phyloP scores from a whole-genome alignment of 1,139 yeast genomes.

The Geotrichum citri-aurantii region DNA sequence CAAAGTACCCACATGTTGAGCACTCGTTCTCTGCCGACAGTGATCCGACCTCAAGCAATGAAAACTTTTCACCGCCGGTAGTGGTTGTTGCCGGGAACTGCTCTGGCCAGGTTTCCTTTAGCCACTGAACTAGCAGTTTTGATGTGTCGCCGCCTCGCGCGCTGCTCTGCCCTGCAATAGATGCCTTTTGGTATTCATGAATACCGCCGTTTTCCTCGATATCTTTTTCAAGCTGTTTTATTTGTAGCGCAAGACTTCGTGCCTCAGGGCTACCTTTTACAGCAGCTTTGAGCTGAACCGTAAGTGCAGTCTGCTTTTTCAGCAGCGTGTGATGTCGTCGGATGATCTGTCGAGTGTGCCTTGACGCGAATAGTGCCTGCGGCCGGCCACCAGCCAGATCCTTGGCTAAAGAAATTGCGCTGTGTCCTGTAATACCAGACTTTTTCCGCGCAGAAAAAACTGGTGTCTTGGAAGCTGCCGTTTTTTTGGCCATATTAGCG shows the following conservation, averaged over 20 bases:
- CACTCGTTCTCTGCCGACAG: conserved; percentile 63
- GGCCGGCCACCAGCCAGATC: conserved; percentile 7
- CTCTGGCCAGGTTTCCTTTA: conserved; percentile 33
- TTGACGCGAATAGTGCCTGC: conserved; percentile 19
- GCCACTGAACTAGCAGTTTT: conserved; percentile 65
- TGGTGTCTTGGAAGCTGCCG: conserved; percentile 3
- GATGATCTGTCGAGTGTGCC: conserved; percentile 32
- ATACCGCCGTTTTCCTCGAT: conserved; percentile 39
- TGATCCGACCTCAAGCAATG: conserved; percentile 79
- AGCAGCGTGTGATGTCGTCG: conserved; percentile 35
- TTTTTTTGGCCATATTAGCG: background rate
- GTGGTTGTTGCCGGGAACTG: background rate
- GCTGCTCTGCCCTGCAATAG: conserved; percentile 72
- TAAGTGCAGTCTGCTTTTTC: conserved; percentile 29
- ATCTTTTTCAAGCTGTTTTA: conserved; percentile 50
- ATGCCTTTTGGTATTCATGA: conserved; percentile 74
- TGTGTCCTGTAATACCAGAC: conserved; percentile 16
- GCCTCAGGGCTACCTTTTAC: background rate
- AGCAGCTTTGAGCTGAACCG: conserved; percentile 12
- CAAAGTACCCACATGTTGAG: conserved; percentile 40
- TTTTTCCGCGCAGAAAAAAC: conserved; percentile 11
- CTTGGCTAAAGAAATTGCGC: conserved; percentile 16
- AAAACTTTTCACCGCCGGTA: background rate
- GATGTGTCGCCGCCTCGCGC: conserved; percentile 90
- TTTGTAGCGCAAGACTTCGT: conserved; percentile 65